Base-by-base conservation (phyloP, 192 early-diverging fungal genomes). In the Dimargaris verticillata region DNA sequence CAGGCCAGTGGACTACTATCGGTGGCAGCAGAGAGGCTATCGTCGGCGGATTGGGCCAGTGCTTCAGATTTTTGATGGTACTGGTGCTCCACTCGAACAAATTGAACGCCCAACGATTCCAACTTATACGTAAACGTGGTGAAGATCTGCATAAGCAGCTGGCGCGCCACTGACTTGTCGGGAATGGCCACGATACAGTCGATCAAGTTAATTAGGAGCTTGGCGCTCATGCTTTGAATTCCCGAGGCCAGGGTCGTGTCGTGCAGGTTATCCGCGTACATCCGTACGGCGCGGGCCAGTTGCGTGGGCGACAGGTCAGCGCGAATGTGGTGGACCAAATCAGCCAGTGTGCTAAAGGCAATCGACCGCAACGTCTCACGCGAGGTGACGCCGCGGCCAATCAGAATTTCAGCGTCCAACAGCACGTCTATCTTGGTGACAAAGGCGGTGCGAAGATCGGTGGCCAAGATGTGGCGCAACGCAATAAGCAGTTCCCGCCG, bases 161-260 rank as follows among this genome's bases (percentile, higher is more conserved):
- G 77, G 47, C 88, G 79, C 29, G 72, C 86, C 68, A 76, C 64
- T n/a, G 58, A 62, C 52, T 84, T 81, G 61, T 79, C 80, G 14
- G 76, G 79, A 53, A 80, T 83, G 58, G 78, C 80, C 53, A 85
- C 77, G 66, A 91, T 83, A 53, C 83, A 86, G 53, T 97, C 96
- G 14, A 92, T 87, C 24, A 97, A 69, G 66, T 93, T 92, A 45
- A 93, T 70, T 17, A 99, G 75, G 26, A 99, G 72, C 65, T 95
- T 97, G 60, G 84, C 85, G 63, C 93, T 94, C 91, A 97, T 93
- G 1, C 92, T 95, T 68, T 97, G 96, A 44, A 97, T 90, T 59
- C 84, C 87, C 0, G 88, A 84, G 28, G 92, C 82, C 45, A 99
- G 78, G n/a, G 80, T 79, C 28, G 81, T 77, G 70, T 99, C 96